Percentiles rank a stretch among this genome's conserved stretches.
Conservation (phyloP, 371 early-diverging fungal species). For the Phascolomyces articulosus region DNA sequence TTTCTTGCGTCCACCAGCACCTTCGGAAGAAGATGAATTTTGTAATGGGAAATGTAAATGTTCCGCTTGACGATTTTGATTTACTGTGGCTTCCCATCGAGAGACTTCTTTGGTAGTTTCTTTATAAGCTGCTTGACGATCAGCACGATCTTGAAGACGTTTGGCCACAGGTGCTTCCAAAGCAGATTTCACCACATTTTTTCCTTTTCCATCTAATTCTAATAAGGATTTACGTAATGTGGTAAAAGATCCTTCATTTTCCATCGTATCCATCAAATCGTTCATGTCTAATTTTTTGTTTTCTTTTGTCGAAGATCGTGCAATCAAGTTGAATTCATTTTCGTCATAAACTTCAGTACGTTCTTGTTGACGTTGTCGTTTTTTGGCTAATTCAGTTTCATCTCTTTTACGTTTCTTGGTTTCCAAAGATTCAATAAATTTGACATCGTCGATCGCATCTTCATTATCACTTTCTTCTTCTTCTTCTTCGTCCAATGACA, state of each 20-base stretch:
- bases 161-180: slow-evolving; percentile 83
- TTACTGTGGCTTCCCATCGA: slow-evolving; percentile 86
- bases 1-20: slow-evolving; percentile 28
- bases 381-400: slow-evolving; percentile 39
- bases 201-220: slow-evolving; percentile 57
- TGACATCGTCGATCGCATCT: slow-evolving; percentile 35
- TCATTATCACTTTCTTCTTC: slow-evolving; percentile 49
- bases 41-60: slow-evolving; percentile 78
- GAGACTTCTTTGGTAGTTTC: slow-evolving; percentile 78
- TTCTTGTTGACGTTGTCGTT: slow-evolving; percentile 58
- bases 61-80: slow-evolving; percentile 85
- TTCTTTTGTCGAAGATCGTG: slow-evolving; percentile 38
- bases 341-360: slow-evolving; percentile 76
- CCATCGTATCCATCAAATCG: slow-evolving; percentile 73
- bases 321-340: slow-evolving; percentile 75
- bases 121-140: slow-evolving; percentile 84
- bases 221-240: slow-evolving; percentile 66
- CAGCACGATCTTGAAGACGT: slow-evolving; percentile 81
- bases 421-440: slow-evolving; percentile 52
- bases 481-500: slow-evolving; percentile 27
- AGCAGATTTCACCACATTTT: slow-evolving; percentile 51
- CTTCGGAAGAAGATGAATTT: no score
- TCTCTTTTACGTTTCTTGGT: slow-evolving; percentile 49
- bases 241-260: slow-evolving; percentile 60
- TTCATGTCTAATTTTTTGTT: slow-evolving; percentile 71